phyloP scores from a whole-genome alignment of 805 yeast species.

The Candida anglica region DNA sequence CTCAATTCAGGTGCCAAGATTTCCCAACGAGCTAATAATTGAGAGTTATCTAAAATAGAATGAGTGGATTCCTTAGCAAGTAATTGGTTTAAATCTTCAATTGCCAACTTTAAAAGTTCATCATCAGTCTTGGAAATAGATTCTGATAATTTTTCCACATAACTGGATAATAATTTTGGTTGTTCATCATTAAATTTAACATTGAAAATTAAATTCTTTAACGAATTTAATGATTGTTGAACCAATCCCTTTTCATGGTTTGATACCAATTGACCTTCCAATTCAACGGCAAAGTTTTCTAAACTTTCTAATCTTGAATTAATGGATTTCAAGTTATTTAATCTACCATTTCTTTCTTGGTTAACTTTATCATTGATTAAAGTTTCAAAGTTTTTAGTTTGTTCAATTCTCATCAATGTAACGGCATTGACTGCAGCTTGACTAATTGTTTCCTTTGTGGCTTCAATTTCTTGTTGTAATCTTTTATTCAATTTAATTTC shows the following conservation, averaged over 20 bases:
- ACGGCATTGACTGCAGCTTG: conserved; percentile 74
- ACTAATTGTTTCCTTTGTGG: conserved; percentile 59
- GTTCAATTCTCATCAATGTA: conserved; percentile 60
- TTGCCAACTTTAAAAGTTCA: conserved; percentile 30
- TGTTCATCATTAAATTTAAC: conserved; percentile 14
- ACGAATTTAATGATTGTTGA: conserved; percentile 27
- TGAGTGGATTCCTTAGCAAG: conserved; percentile 34
- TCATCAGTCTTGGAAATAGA: conserved; percentile 19
- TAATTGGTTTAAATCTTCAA: conserved; percentile 31
- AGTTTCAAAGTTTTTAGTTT: conserved; percentile 49
- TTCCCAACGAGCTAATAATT: conserved; percentile 76
- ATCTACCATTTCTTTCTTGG: conserved; percentile 66
- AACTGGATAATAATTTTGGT: conserved; percentile 26
- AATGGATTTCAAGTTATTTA: conserved; percentile 63
- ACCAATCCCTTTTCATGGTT: conserved; percentile 31
- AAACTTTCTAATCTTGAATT: conserved; percentile 51
- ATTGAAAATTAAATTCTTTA: conserved; percentile 24
- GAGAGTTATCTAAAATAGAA: conserved; percentile 71
- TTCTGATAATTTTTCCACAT: conserved; percentile 33
- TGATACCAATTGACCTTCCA: conserved; percentile 30
- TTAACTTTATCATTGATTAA: conserved; percentile 28
- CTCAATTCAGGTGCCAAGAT: conserved; percentile 81
- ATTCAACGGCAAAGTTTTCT: conserved; percentile 48
- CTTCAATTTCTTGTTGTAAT: conserved; percentile 60
- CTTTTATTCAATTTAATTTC: conserved; percentile 56